Base-by-base conservation (phyloP, 2,329 filamentous ascomycete species). In the Diplodia mutila region DNA sequence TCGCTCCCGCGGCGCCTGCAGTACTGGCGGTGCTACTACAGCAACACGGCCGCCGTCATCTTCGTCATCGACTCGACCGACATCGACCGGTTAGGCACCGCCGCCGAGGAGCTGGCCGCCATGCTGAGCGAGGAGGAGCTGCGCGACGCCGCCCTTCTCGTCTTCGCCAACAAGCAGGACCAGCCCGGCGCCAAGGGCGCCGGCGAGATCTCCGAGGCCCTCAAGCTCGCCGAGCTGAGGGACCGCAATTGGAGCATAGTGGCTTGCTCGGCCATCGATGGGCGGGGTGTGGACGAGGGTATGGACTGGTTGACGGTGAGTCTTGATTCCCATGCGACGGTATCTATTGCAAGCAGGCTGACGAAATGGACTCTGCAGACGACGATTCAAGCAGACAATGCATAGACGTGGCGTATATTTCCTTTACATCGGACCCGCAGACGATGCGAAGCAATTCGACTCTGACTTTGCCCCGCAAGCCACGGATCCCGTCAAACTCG, bases 191-290 rank as follows among this genome's bases (percentile, higher is more conserved):
- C 95, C 59, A 97, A 97, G 82, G 95, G 94, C 2, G 95, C 95
- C 1, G 95, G 93, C 21, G 95, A 98, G 79, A 99, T 99, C 71
- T 97, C 92, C 67, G 94, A 98, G 82, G 94, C 94, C 59, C 81
- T 99, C 79, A 91, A 90, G 74, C 82, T 99, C 72, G 94, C 93
- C 65, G 93, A 97, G 80, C 83, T 99, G 77, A 90, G 94, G 74
- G 95, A 99, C 80, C 87, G 95, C 75, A 99, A 98, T 85, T 99
- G 95, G 95, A 98, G 93, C 80, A 99, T 99, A 77, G 93, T 99
- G 78, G 94, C 94, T 25, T 99, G 95, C 80, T 97, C 92, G 72
- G 95, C 95, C 16, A 94, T 99, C 67, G 95, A 97, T 77, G 95
- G 95, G 52, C 91, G 91, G 75, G 95, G 95, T 78, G 92, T 99